phyloP scores from a whole-genome alignment of 345 rosid species.

The Citrus medica region DNA sequence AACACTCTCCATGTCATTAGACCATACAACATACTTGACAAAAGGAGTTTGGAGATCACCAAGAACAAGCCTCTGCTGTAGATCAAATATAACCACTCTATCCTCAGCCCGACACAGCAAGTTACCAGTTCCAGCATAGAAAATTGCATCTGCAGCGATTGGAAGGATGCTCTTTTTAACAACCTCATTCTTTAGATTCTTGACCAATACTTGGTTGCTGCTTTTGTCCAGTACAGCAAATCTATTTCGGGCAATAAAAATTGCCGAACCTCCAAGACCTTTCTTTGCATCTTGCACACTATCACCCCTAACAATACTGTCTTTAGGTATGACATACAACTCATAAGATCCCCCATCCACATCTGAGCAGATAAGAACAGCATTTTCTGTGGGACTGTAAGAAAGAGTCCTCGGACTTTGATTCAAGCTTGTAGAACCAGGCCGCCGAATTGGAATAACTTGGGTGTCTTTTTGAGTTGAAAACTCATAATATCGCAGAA shows the following conservation, averaged over 20 bases:
- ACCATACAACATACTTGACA: constrained; percentile 85
- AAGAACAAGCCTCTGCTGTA: constrained; percentile 81
- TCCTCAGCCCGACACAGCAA: constrained; percentile 86
- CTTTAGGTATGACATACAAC: constrained; percentile 79
- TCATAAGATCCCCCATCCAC: constrained; percentile 93
- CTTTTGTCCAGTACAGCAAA: constrained; percentile 92
- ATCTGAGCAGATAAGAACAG: constrained; percentile 83
- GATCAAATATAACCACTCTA: constrained; percentile 79
- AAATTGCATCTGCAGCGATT: constrained; percentile 70
- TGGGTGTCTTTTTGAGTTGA: constrained; percentile 76
- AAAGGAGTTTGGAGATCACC: constrained; percentile 83
- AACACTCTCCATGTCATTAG: constrained; percentile 86
- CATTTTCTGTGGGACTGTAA: constrained; percentile 91
- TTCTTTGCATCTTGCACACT: constrained; percentile 79
- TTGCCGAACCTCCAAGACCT: constrained; percentile 78
- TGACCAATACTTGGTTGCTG: constrained; percentile 78
- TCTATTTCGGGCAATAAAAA: constrained; percentile 80
- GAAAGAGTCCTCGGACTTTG: constrained; percentile 92
- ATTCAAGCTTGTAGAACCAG: constrained; percentile 70
- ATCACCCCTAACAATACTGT: constrained; percentile 67
- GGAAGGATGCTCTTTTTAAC: constrained; percentile 77
- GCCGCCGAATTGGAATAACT: constrained; percentile 76
- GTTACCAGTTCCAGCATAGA: constrained; percentile 92
- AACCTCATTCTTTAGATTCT: constrained; percentile 76
- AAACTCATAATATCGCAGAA: constrained; percentile 72